Base-by-base conservation (phyloP, 768 basidiomycete species). In the Pulveroboletus sp. region DNA sequence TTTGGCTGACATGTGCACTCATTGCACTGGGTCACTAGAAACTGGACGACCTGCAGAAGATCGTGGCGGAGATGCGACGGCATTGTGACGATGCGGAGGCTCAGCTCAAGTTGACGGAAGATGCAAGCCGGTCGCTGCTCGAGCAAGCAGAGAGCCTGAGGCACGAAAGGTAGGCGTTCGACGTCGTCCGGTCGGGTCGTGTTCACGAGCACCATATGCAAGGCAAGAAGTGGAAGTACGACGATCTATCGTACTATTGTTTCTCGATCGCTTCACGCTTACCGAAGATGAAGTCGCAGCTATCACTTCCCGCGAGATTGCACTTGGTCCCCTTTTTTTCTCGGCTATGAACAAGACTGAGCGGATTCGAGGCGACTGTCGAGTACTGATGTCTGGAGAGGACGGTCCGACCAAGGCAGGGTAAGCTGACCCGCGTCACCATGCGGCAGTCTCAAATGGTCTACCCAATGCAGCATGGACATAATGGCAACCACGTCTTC, bases 181-280 rank as follows among this genome's bases (percentile, higher is more conserved):
- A 36, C 35, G 17, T 17, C 39, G 1, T 15, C 14, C 5, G 9
- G 10, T 15, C n/a, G 46, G n/a, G 43, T 21, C 10, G 44, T 41
- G 24, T 21, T 31, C 17, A 45, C 14, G 5, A 14, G 21, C 18
- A 40, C 43, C 39, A 40, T 27, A 28, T 13, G 13, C 30, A 63
- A 90, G 90, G 61, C 79, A 83, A 58, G 76, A 78, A 44, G 81
- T 90, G 17, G 82, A 87, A 45, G 77, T 79, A 27, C 84, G 80
- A 46, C 82, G 84, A 59, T 78, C 82, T 1, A 83, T 97, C 53
- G 82, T 95, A 4, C 68, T 77, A 1, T 69, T 87, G 11, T 97
- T 99, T 69, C 79, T 99, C 21, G 68, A 77, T 0, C 82, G 87
- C 2, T 99, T 98, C 68, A 96, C 93, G 1, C 80, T 98, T 13